These are phyloP conservation scores for Boletus subcaerulescens DNA, from an alignment of 768 basidiomycete genomes.

Conservation along the genomic window DNA sequence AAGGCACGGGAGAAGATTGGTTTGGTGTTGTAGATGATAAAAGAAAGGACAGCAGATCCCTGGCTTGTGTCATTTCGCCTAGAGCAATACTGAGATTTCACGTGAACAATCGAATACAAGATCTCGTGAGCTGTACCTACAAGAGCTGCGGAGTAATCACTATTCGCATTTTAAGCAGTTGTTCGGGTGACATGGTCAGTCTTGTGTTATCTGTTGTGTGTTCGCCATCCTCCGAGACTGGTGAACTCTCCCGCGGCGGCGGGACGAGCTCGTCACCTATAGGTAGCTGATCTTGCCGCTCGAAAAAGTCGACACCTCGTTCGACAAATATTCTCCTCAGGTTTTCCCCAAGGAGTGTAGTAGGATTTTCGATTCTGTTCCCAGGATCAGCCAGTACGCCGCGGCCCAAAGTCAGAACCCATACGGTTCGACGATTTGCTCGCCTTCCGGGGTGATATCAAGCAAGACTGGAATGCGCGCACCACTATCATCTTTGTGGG, in stretches of 20 bases:
- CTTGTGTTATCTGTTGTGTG: constrained; percentile 30
- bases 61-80: constrained; percentile 78
- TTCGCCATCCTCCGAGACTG: constrained; percentile 26
- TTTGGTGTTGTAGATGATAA: constrained; percentile 42
- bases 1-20: constrained; percentile 27
- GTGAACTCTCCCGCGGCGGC: constrained; percentile 25
- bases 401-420: constrained; percentile 21
- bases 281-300: constrained; percentile 38
- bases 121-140: constrained; percentile 44
- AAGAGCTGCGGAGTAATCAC: constrained; percentile 69
- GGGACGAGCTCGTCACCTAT: constrained; percentile 22
- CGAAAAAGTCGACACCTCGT: constrained; percentile 74
- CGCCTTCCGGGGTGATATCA: constrained; percentile 70
- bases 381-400: constrained; percentile 15
- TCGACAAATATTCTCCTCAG: constrained; percentile 70
- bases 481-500: constrained; percentile 78
- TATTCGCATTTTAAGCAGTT: constrained; percentile 68
- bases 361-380: constrained; percentile 52
- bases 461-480: constrained; percentile 56
- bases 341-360: constrained; percentile 59
- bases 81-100: constrained; percentile 53
- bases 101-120: constrained; percentile 11
- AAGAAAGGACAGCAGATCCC: constrained; percentile 63
- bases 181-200: constrained; percentile 66
- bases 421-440: constrained; percentile 71